These are phyloP conservation scores for Wickerhamiella infanticola DNA, from an alignment of 1,139 yeast genomes.

Conservation along the genomic window DNA sequence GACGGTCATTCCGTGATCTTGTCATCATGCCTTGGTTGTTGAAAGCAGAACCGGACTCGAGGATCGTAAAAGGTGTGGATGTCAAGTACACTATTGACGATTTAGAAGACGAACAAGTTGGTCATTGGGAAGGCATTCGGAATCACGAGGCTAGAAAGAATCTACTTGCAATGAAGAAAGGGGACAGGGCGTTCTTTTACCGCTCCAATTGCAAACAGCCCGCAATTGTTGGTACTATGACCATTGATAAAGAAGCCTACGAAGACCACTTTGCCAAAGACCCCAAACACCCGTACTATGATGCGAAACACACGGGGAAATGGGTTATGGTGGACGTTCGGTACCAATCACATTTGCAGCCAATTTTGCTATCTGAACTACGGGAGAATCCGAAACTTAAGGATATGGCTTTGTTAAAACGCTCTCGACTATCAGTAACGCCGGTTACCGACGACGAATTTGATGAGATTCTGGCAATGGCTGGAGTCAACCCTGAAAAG, in stretches of 20 bases:
- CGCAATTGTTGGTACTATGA: slow-evolving; percentile 35
- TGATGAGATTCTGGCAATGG: slow-evolving; percentile 24
- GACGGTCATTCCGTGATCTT: too few relatives aligned
- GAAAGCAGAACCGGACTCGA: slow-evolving; percentile 36
- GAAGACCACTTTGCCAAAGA: slow-evolving; percentile 29
- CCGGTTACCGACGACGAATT: slow-evolving; percentile 33
- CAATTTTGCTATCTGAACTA: slow-evolving; percentile 28
- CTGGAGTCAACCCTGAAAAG: not conserved
- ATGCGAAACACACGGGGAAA: slow-evolving; percentile 31
- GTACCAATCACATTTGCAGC: slow-evolving; percentile 29
- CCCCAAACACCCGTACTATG: slow-evolving; percentile 30
- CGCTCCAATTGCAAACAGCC: slow-evolving; percentile 39
- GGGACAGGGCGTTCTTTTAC: slow-evolving; percentile 35
- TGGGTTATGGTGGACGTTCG: slow-evolving; percentile 42
- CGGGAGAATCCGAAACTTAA: slow-evolving; percentile 20
- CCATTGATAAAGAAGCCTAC: slow-evolving; percentile 30
- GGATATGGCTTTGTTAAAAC: slow-evolving; percentile 31
- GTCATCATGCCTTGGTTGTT: slow-evolving; percentile 29
- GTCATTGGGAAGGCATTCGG: slow-evolving; percentile 44
- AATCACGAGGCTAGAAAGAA: slow-evolving; percentile 40
- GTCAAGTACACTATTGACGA: slow-evolving; percentile 34
- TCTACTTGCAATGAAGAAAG: slow-evolving; percentile 31
- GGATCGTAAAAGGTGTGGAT: slow-evolving; percentile 35
- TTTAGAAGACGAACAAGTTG: slow-evolving; percentile 25
- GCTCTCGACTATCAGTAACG: slow-evolving; percentile 35